phyloP scores from a whole-genome alignment of 106 monocot genomes.

The Platanthera zijinensis region DNA sequence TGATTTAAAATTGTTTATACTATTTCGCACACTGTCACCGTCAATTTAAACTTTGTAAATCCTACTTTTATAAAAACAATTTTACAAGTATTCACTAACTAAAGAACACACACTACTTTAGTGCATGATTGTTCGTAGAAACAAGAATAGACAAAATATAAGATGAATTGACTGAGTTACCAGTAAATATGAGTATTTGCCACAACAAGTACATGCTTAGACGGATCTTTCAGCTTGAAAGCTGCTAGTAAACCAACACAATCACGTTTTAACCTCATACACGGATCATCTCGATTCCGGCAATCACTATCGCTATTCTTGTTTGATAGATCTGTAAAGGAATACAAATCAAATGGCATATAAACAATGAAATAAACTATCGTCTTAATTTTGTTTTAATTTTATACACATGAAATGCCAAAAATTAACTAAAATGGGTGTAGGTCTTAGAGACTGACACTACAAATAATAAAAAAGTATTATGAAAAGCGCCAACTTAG shows the following conservation, averaged over 20 bases:
- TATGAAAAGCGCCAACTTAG: not conserved
- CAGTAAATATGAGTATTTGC: constrained; percentile 94
- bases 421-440: too few species aligned
- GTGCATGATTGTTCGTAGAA: not conserved
- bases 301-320: constrained; percentile 11
- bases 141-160: not conserved
- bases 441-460: too few species aligned
- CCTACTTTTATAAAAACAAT: not conserved
- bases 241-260: constrained; percentile 87
- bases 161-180: constrained; percentile 19
- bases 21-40: not conserved
- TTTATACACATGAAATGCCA: too few species aligned
- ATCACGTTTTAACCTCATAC: constrained; percentile 71
- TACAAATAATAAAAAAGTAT: too few species aligned
- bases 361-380: not conserved
- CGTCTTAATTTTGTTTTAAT: not conserved
- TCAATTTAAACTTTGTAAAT: not conserved
- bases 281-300: constrained; percentile 62
- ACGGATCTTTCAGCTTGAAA: constrained; percentile 62
- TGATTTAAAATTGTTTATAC: not conserved
- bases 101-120: not conserved
- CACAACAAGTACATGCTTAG: constrained; percentile 53
- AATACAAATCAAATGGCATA: constrained; percentile 3
- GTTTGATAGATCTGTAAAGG: constrained; percentile 21
- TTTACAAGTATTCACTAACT: not conserved